Base-by-base conservation (phyloP, 805 yeast species). In the Starmerella bacillaris region DNA sequence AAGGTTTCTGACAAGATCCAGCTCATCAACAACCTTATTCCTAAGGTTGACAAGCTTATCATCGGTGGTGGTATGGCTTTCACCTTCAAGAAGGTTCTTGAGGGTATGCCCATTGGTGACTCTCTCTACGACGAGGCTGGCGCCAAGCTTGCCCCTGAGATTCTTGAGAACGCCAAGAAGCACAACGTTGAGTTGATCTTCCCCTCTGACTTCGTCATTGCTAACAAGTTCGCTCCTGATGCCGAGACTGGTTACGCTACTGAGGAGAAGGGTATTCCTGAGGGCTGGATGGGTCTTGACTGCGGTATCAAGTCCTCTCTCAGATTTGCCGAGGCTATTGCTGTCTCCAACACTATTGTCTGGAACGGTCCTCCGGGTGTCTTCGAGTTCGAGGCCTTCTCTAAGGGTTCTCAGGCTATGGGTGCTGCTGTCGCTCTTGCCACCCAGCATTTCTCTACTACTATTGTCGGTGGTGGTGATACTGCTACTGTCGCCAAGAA, bases 331-430 rank as follows among this genome's bases (percentile, higher is more conserved):
- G 74, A 65, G 48, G 75, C 94, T 46, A 80, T 89, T 51, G 77
- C 78, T 47, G 69, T 76, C 64, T 92, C 98, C 51, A 83, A 86
- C 74, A 89, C 98, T 55, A 86, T 89, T 54, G 89, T 89, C 59
- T 89, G 98, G 98, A 89, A 89, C 70, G 98, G 98, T 61, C 98
- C 98, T 47, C 95, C 98, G 64, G 98, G 98, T 71, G 98, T 89
- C 52, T 89, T 89, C 60, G 98, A 89, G 69, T 89, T 89, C 56
- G 94, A 80, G 50, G 70, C 69, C 55, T 89, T 89, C 59, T 77
- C 94, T 50, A 63, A 63, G 41, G 96, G 96, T 65, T 86, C 96
- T 58, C 79, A 84, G 67, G 61, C 82, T 41, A 64, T 86, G 63
- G 74, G 86, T 53, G 92, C 74, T 45, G 92, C 89, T 51, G 76